A percentile compares a stretch with the other conserved stretches of the same genome.
Conservation (phyloP, 2,329 filamentous ascomycete genomes). For the Alternaria arbusti region DNA sequence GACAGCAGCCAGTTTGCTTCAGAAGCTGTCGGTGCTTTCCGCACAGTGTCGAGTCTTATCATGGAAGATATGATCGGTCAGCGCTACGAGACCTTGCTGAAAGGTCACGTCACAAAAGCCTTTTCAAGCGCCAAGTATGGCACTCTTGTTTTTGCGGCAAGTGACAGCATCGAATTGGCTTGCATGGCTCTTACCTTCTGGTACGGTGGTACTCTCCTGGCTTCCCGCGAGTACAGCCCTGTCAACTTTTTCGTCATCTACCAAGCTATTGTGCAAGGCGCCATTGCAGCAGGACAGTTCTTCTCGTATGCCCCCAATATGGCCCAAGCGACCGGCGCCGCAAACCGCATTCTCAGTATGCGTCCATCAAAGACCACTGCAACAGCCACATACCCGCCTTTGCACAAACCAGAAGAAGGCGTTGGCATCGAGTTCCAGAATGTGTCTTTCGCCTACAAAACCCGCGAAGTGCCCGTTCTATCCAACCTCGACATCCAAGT, state of each 20-base stretch:
- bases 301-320: constrained; percentile 57
- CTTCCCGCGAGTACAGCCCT: constrained; percentile 55
- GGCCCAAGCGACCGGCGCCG: constrained; percentile 45
- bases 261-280: constrained; percentile 57
- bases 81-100: constrained; percentile 67
- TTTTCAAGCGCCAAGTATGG: constrained; percentile 67
- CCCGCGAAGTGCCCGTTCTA: constrained; percentile 74
- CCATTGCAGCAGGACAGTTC: constrained; percentile 47
- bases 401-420: constrained; percentile 17
- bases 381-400: constrained; percentile 13
- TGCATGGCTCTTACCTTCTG: constrained; percentile 69
- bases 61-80: constrained; percentile 70
- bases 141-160: constrained; percentile 71
- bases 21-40: constrained; percentile 75
- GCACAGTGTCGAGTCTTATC: constrained; percentile 73
- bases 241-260: constrained; percentile 61
- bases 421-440: constrained; percentile 80
- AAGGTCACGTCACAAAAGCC: constrained; percentile 64
- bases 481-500: constrained; percentile 55
- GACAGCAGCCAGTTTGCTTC: constrained; percentile 77
- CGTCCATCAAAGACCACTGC: constrained; percentile 26
- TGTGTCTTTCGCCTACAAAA: constrained; percentile 93
- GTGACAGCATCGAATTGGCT: constrained; percentile 69
- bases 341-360: constrained; percentile 47
- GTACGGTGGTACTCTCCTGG: constrained; percentile 53